phyloP scores from a whole-genome alignment of 331 rosid genomes.

The Prunus yedoensis region DNA sequence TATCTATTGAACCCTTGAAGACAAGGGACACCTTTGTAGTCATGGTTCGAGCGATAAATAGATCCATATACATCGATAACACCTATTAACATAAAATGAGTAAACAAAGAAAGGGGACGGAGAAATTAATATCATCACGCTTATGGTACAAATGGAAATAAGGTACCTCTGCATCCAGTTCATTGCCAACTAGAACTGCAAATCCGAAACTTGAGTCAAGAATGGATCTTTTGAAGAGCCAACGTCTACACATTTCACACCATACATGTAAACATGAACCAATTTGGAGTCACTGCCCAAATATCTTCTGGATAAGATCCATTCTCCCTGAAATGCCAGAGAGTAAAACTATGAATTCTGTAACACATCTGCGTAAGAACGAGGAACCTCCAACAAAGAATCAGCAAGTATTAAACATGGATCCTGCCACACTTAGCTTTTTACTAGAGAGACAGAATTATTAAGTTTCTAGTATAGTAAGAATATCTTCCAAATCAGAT shows the following conservation, averaged over 20 bases:
- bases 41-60: conserved; percentile 98
- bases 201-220: conserved; percentile 91
- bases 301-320: conserved; percentile 90
- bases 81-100: conserved; percentile 49
- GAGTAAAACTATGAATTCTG: conserved; percentile 13
- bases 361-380: background rate
- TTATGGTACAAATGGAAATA: conserved; percentile 16
- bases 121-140: conserved; percentile 12
- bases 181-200: conserved; percentile 85
- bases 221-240: conserved; percentile 92
- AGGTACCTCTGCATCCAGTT: conserved; percentile 99
- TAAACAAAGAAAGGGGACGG: conserved; percentile 7
- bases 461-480: background rate
- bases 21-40: conserved; percentile 93
- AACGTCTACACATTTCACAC: conserved; percentile 58
- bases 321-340: conserved; percentile 77
- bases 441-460: too few species aligned
- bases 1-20: conserved; percentile 72
- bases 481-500: background rate
- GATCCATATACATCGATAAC: conserved; percentile 99
- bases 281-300: conserved; percentile 48
- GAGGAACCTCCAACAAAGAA: background rate
- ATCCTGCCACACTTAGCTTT: background rate
- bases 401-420: background rate
- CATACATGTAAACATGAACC: conserved; percentile 72